A percentile compares a stretch with the other conserved stretches of the same genome.
Evolutionary conservation across 2,329 filamentous ascomycete genomes (phyloP).

Genomic region (Xylaria sp.): DNA sequence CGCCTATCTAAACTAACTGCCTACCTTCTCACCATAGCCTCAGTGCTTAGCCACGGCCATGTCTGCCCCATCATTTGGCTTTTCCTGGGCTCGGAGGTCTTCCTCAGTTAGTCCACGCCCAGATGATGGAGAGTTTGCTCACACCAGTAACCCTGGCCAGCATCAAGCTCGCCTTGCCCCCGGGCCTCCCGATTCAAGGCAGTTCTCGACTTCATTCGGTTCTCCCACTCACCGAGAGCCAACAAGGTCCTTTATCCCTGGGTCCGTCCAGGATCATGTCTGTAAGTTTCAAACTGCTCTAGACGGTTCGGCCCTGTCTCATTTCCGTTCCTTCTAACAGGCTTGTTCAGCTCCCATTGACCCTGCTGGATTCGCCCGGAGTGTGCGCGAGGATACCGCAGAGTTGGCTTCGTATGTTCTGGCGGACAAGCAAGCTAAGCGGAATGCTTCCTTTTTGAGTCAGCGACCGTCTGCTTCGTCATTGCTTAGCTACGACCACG

Average conservation of each 20-base stretch:
- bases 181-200: constrained; percentile 41
- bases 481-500: constrained; percentile 44
- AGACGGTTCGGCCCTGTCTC: background rate
- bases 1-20: background rate
- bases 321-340: constrained; percentile 33
- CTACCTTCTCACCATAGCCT: background rate
- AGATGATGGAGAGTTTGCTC: constrained; percentile 49
- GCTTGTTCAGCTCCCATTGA: constrained; percentile 64
- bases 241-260: constrained; percentile 77
- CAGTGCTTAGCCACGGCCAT: constrained; percentile 48
- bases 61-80: constrained; percentile 60
- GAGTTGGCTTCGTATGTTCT: constrained; percentile 87
- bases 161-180: constrained; percentile 36
- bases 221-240: constrained; percentile 68
- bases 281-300: constrained; percentile 56
- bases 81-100: constrained; percentile 62
- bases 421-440: constrained; percentile 66
- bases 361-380: constrained; percentile 78
- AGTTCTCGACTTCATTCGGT: constrained; percentile 52
- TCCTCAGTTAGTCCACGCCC: constrained; percentile 49
- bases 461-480: constrained; percentile 53
- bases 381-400: constrained; percentile 86
- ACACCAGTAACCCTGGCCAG: constrained; percentile 42
- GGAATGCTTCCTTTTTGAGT: constrained; percentile 59
- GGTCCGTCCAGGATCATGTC: constrained; percentile 68